These are phyloP conservation scores for Prunus mira DNA, from an alignment of 306 rosid species.

Conservation along the genomic window DNA sequence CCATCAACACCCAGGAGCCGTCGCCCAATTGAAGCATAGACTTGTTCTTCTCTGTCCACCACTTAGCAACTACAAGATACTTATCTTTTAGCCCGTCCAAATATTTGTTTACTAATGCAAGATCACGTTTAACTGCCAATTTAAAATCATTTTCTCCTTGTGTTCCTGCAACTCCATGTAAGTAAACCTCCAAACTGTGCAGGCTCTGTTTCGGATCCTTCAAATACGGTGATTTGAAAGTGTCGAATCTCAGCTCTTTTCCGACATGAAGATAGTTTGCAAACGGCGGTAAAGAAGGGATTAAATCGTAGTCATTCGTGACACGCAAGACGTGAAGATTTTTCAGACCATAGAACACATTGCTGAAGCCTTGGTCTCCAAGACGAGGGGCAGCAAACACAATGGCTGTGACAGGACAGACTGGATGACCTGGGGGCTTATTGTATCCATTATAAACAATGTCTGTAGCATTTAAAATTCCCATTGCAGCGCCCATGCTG, in stretches of 20 bases:
- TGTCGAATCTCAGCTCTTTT: slow-evolving; percentile 1
- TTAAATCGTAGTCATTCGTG: background rate
- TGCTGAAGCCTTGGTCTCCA: slow-evolving; percentile 8
- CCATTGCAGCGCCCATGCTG: slow-evolving; percentile 25
- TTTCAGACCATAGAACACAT: background rate
- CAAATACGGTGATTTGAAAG: background rate
- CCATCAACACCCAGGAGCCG: slow-evolving; percentile 22
- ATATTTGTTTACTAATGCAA: slow-evolving; percentile 5
- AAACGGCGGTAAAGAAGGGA: background rate
- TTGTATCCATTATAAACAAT: slow-evolving; percentile 11
- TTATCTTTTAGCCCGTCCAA: slow-evolving; percentile 12
- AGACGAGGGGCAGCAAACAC: slow-evolving; percentile 6
- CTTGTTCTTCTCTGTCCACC: slow-evolving; percentile 23
- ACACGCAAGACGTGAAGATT: slow-evolving; percentile 11
- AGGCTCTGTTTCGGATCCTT: background rate
- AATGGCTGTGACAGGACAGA: slow-evolving; percentile 6
- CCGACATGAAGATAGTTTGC: background rate
- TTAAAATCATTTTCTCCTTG: background rate
- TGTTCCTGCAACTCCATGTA: slow-evolving; percentile 6
- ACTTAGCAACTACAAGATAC: background rate
- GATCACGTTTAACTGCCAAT: slow-evolving; percentile 1
- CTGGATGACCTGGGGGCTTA: background rate
- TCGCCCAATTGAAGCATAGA: slow-evolving; percentile 13
- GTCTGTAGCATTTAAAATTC: slow-evolving; percentile 3
- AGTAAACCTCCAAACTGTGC: slow-evolving; percentile 8